A percentile compares a stretch with the other conserved stretches of the same genome.
Conservation (phyloP, 1,284 basidiomycete species). For the Austroboletus olivaceoglutinosus region DNA sequence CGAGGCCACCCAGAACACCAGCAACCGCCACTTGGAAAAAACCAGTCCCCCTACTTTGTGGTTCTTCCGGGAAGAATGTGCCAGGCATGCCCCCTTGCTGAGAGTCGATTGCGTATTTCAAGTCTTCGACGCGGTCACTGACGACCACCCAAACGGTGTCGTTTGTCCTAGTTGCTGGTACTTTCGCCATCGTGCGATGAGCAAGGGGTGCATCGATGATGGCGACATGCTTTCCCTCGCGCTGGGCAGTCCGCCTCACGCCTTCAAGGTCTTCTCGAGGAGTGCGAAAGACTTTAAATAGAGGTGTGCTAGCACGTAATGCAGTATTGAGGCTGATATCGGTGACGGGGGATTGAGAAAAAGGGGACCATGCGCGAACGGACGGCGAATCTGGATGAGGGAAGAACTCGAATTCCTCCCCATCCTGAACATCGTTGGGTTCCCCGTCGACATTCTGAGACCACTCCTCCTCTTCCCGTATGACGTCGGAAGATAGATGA, state of each 20-base stretch:
- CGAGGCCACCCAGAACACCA: constrained; percentile 29
- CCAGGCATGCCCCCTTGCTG: constrained; percentile 34
- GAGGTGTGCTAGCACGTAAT: constrained; percentile 32
- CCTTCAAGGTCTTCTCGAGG: constrained; percentile 28
- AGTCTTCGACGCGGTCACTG: constrained; percentile 34
- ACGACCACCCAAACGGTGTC: constrained; percentile 35
- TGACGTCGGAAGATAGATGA: neutral
- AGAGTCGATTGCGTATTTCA: constrained; percentile 33
- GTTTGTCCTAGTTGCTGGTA: constrained; percentile 16
- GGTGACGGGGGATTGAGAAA: constrained; percentile 26
- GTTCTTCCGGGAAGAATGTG: constrained; percentile 24
- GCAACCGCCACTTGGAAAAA: constrained; percentile 34
- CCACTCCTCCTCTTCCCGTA: constrained; percentile 15
- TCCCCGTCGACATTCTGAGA: constrained; percentile 9
- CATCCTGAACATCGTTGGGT: constrained; percentile 4
- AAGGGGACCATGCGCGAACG: constrained; percentile 25
- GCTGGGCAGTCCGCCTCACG: constrained; percentile 24
- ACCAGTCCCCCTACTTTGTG: constrained; percentile 14
- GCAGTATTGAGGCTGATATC: constrained; percentile 26
- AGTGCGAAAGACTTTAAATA: constrained; percentile 36
- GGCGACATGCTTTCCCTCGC: constrained; percentile 34
- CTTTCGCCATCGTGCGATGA: constrained; percentile 21
- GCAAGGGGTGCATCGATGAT: constrained; percentile 26
- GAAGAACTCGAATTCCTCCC: constrained; percentile 15
- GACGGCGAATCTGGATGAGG: constrained; percentile 21